A percentile compares a stretch with the other conserved stretches of the same genome.
Evolutionary conservation across 1,139 yeast species (phyloP).

Genomic region (Yamadazyma conglobata): DNA sequence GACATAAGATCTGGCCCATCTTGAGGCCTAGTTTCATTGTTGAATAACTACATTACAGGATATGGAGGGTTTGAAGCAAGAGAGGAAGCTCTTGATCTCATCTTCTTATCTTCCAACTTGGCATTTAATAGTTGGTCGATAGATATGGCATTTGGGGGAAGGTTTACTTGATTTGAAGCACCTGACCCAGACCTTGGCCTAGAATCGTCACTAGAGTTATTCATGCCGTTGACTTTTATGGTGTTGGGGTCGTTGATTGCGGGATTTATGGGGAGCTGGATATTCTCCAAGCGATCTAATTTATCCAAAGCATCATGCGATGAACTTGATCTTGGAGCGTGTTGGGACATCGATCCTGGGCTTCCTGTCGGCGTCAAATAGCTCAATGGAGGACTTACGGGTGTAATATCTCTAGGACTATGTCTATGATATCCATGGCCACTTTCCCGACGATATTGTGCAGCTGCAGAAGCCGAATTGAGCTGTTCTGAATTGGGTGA

Average conservation of each 20-base stretch:
- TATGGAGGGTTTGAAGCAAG: slow-evolving; percentile 7
- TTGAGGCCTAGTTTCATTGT: too few species aligned
- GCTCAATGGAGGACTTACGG: neutral
- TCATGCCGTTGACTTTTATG: neutral
- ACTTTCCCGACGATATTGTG: slow-evolving; percentile 1
- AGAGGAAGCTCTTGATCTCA: slow-evolving; percentile 7
- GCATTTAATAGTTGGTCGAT: slow-evolving; percentile 7
- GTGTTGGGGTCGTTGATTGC: neutral
- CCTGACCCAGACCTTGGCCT: slow-evolving; percentile 7
- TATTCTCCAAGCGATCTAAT: neutral
- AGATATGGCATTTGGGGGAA: slow-evolving; percentile 11
- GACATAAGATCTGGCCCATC: too few species aligned
- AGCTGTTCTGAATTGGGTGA: neutral
- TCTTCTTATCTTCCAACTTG: neutral
- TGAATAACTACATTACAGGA: slow-evolving; percentile 6
- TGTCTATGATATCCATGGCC: slow-evolving; percentile 1
- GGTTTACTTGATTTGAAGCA: slow-evolving; percentile 6
- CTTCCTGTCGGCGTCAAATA: neutral
- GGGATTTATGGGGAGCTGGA: neutral
- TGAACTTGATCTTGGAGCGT: neutral
- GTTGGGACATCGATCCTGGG: neutral
- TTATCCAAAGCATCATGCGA: neutral
- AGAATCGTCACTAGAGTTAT: neutral
- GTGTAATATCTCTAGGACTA: neutral
- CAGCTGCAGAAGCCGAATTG: neutral